These are phyloP conservation scores for Beverwykella pulmonaria DNA, from an alignment of 495 filamentous ascomycete genomes.

Conservation along the genomic window DNA sequence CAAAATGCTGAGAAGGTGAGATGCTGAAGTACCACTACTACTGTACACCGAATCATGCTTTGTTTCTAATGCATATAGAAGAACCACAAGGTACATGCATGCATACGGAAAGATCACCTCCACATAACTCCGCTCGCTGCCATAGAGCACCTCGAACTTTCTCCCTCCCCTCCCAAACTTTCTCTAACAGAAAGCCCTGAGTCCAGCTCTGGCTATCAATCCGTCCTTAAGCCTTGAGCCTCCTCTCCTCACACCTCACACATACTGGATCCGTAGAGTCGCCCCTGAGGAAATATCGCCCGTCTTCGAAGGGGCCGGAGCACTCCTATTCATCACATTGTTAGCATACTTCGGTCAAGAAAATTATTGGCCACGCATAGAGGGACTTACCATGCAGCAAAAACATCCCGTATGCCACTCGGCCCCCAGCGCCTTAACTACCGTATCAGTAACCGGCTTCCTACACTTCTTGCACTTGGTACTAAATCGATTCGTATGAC, in stretches of 20 bases:
- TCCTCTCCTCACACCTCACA: constrained; percentile 64
- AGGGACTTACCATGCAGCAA: constrained; percentile 62
- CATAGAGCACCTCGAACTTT: too few species aligned
- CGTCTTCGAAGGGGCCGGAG: constrained; percentile 62
- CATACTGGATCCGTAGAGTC: constrained; percentile 63
- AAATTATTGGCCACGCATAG: neutral
- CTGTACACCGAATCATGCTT: constrained; percentile 1
- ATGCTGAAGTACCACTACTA: neutral
- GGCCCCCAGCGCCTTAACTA: constrained; percentile 80
- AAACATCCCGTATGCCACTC: constrained; percentile 97
- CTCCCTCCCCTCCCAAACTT: too few species aligned
- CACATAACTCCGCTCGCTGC: too few species aligned
- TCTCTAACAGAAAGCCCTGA: too few species aligned
- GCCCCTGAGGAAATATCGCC: constrained; percentile 65
- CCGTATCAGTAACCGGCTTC: constrained; percentile 81
- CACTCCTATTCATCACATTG: constrained; percentile 55
- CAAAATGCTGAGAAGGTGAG: neutral
- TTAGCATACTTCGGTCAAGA: neutral
- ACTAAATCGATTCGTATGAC: constrained; percentile 87
- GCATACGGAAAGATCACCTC: neutral
- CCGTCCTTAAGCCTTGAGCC: constrained; percentile 57
- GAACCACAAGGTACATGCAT: neutral
- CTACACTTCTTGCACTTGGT: constrained; percentile 86
- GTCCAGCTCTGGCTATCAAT: neutral
- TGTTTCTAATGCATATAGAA: neutral